Conservation (phyloP, 129 eudicot genomes). For the Arctium minus region DNA sequence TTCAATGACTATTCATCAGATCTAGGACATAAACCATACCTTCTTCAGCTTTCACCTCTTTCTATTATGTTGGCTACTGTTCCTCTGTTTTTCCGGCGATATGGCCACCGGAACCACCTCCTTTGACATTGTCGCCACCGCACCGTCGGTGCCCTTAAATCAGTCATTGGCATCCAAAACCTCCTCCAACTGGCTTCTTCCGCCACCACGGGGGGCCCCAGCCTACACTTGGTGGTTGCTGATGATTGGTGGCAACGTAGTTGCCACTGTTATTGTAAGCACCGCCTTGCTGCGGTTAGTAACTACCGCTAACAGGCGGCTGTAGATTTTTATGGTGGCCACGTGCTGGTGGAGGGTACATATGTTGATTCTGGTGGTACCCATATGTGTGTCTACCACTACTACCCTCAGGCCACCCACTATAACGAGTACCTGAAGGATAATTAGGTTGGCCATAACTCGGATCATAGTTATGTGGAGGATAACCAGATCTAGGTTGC, state of each 20-base stretch:
- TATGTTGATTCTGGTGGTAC: conserved; percentile 30
- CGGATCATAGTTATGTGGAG: conserved; percentile 26
- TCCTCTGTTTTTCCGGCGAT: no score
- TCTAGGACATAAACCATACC: no score
- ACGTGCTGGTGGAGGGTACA: conserved; percentile 25
- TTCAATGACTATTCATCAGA: no score
- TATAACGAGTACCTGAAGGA: conserved; percentile 19
- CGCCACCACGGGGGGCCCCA: conserved; percentile 45
- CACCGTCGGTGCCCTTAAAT: no score
- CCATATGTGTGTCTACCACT: conserved; percentile 27
- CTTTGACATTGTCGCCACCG: no score
- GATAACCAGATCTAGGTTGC: conserved; percentile 32
- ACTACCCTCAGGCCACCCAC: conserved; percentile 8
- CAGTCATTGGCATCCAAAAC: no score
- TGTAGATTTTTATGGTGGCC: conserved; percentile 31
- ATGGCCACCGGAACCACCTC: no score
- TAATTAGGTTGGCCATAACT: conserved; percentile 34
- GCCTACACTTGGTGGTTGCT: conserved; percentile 21
- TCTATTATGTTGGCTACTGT: no score
- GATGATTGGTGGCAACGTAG: conserved; percentile 24
- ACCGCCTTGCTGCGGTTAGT: conserved; percentile 30
- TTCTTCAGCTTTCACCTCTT: no score
- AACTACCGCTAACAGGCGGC: conserved; percentile 1
- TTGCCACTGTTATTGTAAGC: conserved; percentile 9
- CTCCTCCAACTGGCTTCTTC: conserved; percentile 22